Percentiles rank a stretch among this genome's conserved stretches.
phyloP scores from a whole-genome alignment of 2,329 filamentous ascomycete species.

The Colletotrichum noveboracense region DNA sequence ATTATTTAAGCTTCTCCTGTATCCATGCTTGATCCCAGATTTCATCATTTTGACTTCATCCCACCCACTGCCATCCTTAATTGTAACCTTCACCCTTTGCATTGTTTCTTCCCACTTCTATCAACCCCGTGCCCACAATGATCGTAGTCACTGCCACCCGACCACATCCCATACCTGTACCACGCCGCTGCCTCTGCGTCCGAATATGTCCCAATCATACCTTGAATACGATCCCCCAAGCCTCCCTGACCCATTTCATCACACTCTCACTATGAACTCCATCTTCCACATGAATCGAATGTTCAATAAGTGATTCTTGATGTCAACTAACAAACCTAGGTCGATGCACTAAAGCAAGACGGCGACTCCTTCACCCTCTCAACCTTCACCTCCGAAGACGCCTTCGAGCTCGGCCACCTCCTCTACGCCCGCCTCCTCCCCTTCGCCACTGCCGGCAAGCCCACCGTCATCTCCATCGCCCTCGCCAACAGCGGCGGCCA shows the following conservation, averaged over 20 bases:
- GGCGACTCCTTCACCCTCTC: slow-evolving; percentile 49
- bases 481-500: slow-evolving; percentile 59
- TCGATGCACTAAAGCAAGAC: slow-evolving; percentile 33
- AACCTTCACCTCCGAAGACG: slow-evolving; percentile 68
- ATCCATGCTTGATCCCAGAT: background rate
- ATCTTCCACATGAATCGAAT: background rate
- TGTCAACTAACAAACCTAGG: slow-evolving; percentile 14
- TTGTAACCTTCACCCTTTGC: background rate
- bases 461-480: slow-evolving; percentile 68
- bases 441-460: slow-evolving; percentile 40
- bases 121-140: background rate
- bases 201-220: background rate
- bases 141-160: background rate
- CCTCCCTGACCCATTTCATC: background rate
- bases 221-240: background rate
- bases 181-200: too few species aligned
- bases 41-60: background rate
- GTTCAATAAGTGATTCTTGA: background rate
- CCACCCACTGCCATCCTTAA: background rate
- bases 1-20: background rate
- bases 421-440: slow-evolving; percentile 67
- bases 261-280: background rate
- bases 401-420: slow-evolving; percentile 68
- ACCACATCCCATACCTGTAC: background rate
- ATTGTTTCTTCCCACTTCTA: background rate